A percentile compares a stretch with the other conserved stretches of the same genome.
phyloP scores from a whole-genome alignment of 495 filamentous ascomycete species.

The Neurospora cerealis region DNA sequence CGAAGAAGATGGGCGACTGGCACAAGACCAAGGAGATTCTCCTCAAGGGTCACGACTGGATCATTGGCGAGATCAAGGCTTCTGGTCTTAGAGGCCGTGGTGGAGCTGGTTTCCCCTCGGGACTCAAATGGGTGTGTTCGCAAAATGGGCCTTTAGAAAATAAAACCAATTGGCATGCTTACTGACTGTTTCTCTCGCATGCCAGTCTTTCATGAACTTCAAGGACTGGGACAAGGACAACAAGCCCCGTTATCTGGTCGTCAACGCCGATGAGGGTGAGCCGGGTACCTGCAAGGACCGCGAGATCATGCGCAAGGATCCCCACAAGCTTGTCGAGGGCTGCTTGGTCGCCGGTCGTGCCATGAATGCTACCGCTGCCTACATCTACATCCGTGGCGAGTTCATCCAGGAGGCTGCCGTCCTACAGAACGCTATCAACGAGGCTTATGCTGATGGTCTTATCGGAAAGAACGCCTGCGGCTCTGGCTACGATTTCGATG shows the following conservation, averaged over 20 bases:
- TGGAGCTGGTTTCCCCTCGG: slow-evolving; percentile 95
- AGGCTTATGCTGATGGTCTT: slow-evolving; percentile 85
- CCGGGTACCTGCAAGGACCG: slow-evolving; percentile 99
- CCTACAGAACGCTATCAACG: slow-evolving; percentile 89
- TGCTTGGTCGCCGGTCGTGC: slow-evolving; percentile 92
- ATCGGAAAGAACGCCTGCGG: slow-evolving; percentile 98
- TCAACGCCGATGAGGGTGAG: slow-evolving; percentile 98
- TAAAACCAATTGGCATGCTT: slow-evolving; percentile 4
- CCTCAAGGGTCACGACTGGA: slow-evolving; percentile 95
- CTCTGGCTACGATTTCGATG: slow-evolving; percentile 94
- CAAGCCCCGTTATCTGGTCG: slow-evolving; percentile 89
- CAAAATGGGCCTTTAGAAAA: neutral
- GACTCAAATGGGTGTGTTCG: slow-evolving; percentile 87
- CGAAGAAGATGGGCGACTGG: slow-evolving; percentile 99
- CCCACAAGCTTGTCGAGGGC: slow-evolving; percentile 95
- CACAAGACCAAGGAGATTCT: slow-evolving; percentile 98
- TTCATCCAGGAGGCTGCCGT: slow-evolving; percentile 96
- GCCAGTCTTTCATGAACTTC: slow-evolving; percentile 97
- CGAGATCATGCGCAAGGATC: slow-evolving; percentile 99
- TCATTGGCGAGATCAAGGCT: slow-evolving; percentile 91
- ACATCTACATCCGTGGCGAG: slow-evolving; percentile 99
- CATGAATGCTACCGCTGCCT: slow-evolving; percentile 96
- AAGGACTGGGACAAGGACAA: slow-evolving; percentile 98
- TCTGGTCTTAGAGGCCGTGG: slow-evolving; percentile 93
- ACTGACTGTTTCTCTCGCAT: slow-evolving; percentile 15